Conservation (phyloP, 768 basidiomycete species). For the Galerina sulciceps region DNA sequence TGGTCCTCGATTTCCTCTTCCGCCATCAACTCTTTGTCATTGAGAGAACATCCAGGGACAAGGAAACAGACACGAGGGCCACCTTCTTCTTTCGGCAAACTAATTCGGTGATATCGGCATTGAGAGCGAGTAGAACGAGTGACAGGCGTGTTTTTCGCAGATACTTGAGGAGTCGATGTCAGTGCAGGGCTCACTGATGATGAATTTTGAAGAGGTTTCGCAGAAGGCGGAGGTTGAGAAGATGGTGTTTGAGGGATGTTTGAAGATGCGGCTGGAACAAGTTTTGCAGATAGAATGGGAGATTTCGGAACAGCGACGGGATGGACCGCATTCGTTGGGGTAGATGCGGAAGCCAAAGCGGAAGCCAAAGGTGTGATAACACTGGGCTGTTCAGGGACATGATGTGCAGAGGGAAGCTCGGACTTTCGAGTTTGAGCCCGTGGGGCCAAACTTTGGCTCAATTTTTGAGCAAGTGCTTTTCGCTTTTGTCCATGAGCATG, state of each 20-base stretch:
- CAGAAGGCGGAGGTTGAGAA: conserved; percentile 11
- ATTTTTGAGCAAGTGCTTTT: conserved; percentile 9
- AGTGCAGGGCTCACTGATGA: conserved; percentile 8
- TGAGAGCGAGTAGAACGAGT: conserved; percentile 75
- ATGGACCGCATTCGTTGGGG: too few relatives aligned
- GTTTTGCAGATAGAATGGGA: background rate
- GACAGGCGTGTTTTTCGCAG: conserved; percentile 44
- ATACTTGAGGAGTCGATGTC: conserved; percentile 17
- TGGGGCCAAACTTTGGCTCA: background rate
- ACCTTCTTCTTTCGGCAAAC: conserved; percentile 57
- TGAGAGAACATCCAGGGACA: conserved; percentile 71
- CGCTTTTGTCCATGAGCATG: conserved; percentile 39
- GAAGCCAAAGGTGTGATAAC: too few relatives aligned
- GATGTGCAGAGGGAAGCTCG: background rate
- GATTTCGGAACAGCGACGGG: too few relatives aligned
- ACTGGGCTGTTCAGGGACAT: background rate
- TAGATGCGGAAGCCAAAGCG: too few relatives aligned
- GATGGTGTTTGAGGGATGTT: background rate
- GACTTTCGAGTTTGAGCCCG: background rate
- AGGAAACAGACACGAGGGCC: conserved; percentile 63
- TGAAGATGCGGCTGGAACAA: background rate
- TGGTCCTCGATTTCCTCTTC: conserved; percentile 66
- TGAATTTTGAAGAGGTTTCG: background rate
- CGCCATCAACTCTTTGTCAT: conserved; percentile 57
- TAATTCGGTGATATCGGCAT: conserved; percentile 73